Evolutionary conservation across 148 eudicot genomes (phyloP).

Genomic region (Dianthus caryophyllus): DNA sequence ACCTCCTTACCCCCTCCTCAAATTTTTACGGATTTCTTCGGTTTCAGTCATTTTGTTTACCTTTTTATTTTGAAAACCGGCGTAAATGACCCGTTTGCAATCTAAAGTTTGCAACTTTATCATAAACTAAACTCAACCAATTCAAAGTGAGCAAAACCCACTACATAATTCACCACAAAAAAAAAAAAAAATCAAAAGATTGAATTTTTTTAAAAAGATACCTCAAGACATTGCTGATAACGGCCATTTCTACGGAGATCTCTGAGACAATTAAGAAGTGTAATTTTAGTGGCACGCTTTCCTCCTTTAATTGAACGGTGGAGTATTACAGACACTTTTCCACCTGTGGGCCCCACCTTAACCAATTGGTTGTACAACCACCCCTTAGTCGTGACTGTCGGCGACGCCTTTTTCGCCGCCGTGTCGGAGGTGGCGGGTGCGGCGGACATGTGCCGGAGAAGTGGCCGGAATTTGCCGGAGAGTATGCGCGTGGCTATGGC

Average conservation of each 20-base stretch:
- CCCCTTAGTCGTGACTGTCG: slow-evolving; percentile 7
- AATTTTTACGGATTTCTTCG: too few species aligned
- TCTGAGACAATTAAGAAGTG: slow-evolving; percentile 10
- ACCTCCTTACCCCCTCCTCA: too few species aligned
- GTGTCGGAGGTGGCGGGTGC: slow-evolving; percentile 5
- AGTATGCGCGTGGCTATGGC: not conserved
- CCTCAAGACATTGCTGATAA: not conserved
- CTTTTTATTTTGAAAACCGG: too few species aligned
- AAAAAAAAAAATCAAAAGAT: not conserved
- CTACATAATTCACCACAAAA: not conserved
- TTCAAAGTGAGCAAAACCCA: not conserved
- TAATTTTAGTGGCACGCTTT: not conserved
- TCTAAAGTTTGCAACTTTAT: too few species aligned
- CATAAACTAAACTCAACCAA: too few species aligned
- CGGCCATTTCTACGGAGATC: not conserved
- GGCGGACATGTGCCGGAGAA: slow-evolving; percentile 30
- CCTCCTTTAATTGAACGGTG: slow-evolving; percentile 4
- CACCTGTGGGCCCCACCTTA: slow-evolving; percentile 30
- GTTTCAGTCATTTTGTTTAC: too few species aligned
- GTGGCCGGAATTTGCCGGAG: slow-evolving; percentile 7
- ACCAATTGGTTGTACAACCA: slow-evolving; percentile 37
- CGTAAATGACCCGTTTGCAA: too few species aligned
- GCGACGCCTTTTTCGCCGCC: not conserved
- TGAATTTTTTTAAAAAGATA: not conserved
- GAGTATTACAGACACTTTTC: slow-evolving; percentile 32